Evolutionary conservation across 305 asterid species (phyloP), one percentile per base, ranked within the genome.

Genomic region (Fraxinus latifolia): DNA sequence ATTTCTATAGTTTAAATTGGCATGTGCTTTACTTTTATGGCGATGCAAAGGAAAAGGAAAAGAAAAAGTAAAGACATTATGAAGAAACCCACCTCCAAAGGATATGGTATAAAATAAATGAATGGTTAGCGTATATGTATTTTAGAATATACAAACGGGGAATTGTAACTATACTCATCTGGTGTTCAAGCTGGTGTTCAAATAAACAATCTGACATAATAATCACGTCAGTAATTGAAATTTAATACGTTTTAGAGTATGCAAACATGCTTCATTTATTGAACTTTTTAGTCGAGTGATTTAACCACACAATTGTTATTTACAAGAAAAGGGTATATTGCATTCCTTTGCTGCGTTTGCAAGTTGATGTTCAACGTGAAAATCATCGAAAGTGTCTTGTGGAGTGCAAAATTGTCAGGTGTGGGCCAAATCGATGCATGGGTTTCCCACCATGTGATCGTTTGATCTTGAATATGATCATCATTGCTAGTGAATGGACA

Each of bases 401-500:
- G 50, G 25, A 14, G 85, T 77, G 77, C 79, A 85, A 84, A 47
- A 6, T 80, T 34, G 58, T 78, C 32, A 29, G 15, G 60, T 19
- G 23, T 17, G 55, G 92, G 94, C 70, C 91, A 92, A 67, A 85
- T 77, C 82, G 81, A 88, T 91, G 87, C 94, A 87, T 91, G 95
- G 92, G 86, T 84, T 84, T 85, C 87, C 87, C 87, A 79, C 80
- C 79, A 79, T 29, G 80, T 62, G 78, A 86, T 82, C 23, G 1
- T 31, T 76, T 83, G 77, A 68, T 85, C 80, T 81, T 78, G 84
- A 76, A 76, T 76, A 74, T 77, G 42, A 27, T 27, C 29, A 92
- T 90, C 90, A 88, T 91, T 89, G 80, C 86, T 27, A 75, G 76
- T 85, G 81, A 85, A 87, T 87, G 74, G 84, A 60, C 87, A 83